These are phyloP conservation scores for Heliosperma pusillum DNA, from an alignment of 148 eudicot species.

Conservation along the genomic window DNA sequence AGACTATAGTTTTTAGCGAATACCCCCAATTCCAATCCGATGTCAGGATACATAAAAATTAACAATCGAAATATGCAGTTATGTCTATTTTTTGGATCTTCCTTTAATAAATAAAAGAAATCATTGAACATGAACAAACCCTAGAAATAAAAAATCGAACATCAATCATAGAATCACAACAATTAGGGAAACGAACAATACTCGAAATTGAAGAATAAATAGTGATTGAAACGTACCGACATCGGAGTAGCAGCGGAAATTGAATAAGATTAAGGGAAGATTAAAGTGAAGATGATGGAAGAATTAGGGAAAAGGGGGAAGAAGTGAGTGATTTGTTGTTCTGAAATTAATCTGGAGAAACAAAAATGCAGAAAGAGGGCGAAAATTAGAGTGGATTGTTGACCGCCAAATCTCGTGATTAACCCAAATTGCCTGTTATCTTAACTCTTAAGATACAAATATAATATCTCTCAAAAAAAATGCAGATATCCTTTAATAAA, in stretches of 20 bases:
- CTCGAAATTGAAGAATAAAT: background rate
- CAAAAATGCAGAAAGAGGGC: background rate
- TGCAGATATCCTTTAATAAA: too few relatives aligned
- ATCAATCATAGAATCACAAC: too few relatives aligned
- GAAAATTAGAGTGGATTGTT: background rate
- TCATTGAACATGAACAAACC: background rate
- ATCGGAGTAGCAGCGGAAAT: background rate
- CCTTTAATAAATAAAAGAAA: too few relatives aligned
- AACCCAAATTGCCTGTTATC: background rate
- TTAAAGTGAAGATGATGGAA: background rate
- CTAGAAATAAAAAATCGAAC: background rate
- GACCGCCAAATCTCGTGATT: background rate
- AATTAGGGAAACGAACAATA: too few relatives aligned
- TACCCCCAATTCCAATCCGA: background rate
- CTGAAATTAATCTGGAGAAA: background rate
- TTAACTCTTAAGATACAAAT: background rate
- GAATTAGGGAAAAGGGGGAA: background rate
- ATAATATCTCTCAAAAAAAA: too few relatives aligned
- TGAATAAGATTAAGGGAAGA: background rate
- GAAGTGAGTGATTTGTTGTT: background rate
- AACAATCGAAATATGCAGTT: background rate
- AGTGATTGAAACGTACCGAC: constrained; percentile 21
- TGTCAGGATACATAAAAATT: background rate
- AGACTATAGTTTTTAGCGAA: background rate
- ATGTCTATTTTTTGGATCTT: background rate